phyloP scores from a whole-genome alignment of 139 green algal genomes.

The Chlamydomonas applanata region DNA sequence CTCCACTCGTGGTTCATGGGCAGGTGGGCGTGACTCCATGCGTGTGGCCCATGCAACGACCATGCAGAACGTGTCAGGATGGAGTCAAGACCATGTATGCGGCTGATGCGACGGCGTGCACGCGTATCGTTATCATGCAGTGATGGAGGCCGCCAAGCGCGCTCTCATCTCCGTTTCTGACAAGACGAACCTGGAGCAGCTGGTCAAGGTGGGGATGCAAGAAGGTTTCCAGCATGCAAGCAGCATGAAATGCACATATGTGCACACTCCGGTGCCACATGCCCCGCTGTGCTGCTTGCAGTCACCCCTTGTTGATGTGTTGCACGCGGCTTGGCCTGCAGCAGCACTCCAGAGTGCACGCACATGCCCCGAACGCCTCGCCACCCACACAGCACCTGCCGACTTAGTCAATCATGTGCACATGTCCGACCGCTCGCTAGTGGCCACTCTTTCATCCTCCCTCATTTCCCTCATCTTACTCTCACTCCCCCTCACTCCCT shows the following conservation, averaged over 20 bases:
- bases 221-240: background rate
- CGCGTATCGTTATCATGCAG: background rate
- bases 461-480: background rate
- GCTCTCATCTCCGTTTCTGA: conserved; percentile 93
- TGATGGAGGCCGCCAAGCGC: conserved; percentile 28
- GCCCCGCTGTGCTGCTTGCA: background rate
- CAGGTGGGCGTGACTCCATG: no score
- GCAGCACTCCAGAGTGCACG: background rate
- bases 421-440: no score
- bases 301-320: no score
- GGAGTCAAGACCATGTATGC: no score
- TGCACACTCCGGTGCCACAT: background rate
- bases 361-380: no score
- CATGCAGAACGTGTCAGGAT: no score
- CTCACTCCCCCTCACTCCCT: background rate
- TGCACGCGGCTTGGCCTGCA: background rate
- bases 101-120: no score
- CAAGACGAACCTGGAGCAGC: conserved; percentile 78
- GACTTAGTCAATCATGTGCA: no score
- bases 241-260: background rate
- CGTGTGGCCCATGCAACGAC: no score
- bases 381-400: no score
- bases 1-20: no score
- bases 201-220: conserved; percentile 72
- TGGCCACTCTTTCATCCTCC: background rate